Base-by-base conservation (phyloP, 2,329 filamentous ascomycete species). In the Sclerotinia trifoliorum region DNA sequence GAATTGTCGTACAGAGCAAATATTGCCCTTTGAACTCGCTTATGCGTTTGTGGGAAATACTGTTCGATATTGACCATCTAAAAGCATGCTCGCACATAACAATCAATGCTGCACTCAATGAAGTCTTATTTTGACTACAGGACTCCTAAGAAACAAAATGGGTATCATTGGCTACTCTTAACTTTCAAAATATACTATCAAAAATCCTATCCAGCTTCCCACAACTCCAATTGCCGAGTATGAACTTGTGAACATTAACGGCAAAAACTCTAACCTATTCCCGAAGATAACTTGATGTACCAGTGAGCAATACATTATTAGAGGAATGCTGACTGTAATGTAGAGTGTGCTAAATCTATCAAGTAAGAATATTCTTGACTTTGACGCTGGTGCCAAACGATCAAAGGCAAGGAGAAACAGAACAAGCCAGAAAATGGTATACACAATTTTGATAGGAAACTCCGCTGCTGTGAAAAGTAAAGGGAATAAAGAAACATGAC, bases 161-260 rank as follows among this genome's bases (percentile, higher is more conserved):
- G 70, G 67, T 72, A 71, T 73, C 68, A 72, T 73, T 70, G 49
- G 57, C 39, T 46, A 68, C 49, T 52, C 42, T 66, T 72, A 77
- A 69, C 71, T 76, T 11, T 81, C 84, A 75, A 97, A 94, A 80
- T 94, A 98, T 63, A 98, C 93, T 44, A 96, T 91, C 81, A 94
- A 87, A 78, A 97, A 97, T 13, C 95, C 94, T 52, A 97, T 76
- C 94, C 94, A 98, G 80, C 95, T 98, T 3, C 93, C 93, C 24
- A 97, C 88, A 0, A 98, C 94, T n/a, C 95, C 95, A 68, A 98
- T 83, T 5, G 95, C 95, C 46, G 91, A 92, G 79, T 98, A 99
- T 17, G 92, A 91, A 82, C 94, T 98, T 73, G 90, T 97, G 77
- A 98, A 95, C 94, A 99, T 98, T 74, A 98, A 82, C 35, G 95